Percentiles rank a stretch among this genome's conserved stretches.
These are phyloP conservation scores for Brassica incana DNA, from an alignment of 345 rosid genomes.

Conservation along the genomic window DNA sequence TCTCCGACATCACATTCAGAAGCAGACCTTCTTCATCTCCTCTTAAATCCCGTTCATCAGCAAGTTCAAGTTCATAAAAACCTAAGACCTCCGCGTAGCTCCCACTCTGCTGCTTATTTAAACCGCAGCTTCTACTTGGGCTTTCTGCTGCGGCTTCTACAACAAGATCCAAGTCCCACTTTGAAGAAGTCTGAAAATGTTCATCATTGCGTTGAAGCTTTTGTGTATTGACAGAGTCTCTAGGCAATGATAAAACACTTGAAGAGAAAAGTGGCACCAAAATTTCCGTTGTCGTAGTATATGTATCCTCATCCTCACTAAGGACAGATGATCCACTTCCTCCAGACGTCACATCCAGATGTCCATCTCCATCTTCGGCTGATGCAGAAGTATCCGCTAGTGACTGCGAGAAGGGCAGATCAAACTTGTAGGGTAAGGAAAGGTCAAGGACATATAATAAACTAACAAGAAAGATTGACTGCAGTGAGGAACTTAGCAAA, in stretches of 20 bases:
- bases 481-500: conserved; percentile 11
- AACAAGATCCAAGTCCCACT: conserved; percentile 24
- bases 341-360: conserved; percentile 45
- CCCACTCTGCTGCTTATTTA: conserved; percentile 11
- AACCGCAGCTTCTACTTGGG: neutral
- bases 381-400: neutral
- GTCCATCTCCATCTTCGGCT: conserved; percentile 41
- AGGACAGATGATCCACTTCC: conserved; percentile 41
- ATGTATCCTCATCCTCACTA: conserved; percentile 43
- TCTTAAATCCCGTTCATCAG: conserved; percentile 12
- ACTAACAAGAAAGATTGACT: neutral
- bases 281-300: conserved; percentile 33
- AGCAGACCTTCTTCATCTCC: conserved; percentile 34
- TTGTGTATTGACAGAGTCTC: conserved; percentile 31
- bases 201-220: conserved; percentile 24
- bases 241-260: conserved; percentile 8
- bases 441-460: neutral
- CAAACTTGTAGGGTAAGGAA: neutral
- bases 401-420: conserved; percentile 24
- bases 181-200: conserved; percentile 3
- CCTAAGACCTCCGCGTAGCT: conserved; percentile 9
- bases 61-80: conserved; percentile 26
- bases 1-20: conserved; percentile 17
- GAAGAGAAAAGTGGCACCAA: conserved; percentile 32
- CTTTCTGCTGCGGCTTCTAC: conserved; percentile 17